Percentiles rank a stretch among this genome's conserved stretches.
Conservation (phyloP, 176 grass and related monocot species). For the Calamus simplicifolius region DNA sequence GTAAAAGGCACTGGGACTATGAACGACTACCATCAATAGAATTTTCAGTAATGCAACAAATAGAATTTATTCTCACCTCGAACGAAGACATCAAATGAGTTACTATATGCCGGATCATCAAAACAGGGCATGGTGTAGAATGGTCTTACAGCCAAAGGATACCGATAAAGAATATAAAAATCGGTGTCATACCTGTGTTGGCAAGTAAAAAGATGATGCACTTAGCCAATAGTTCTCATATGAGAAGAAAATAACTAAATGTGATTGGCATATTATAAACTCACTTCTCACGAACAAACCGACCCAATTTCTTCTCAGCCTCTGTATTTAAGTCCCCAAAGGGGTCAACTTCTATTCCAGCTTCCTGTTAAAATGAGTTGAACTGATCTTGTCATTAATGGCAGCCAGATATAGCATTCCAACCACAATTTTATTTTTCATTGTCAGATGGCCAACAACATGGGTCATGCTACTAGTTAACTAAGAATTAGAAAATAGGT, state of each 20-base stretch:
- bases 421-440: no score
- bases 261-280: neutral
- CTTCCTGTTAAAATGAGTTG: conserved; percentile 48
- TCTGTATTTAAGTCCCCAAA: conserved; percentile 97
- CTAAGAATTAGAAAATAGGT: no score
- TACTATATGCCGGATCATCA: conserved; percentile 65
- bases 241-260: no score
- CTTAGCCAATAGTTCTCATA: no score
- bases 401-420: no score
- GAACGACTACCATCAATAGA: no score
- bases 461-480: no score
- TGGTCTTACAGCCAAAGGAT: conserved; percentile 85
- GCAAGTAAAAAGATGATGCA: conserved; percentile 1
- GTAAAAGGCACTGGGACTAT: no score
- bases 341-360: conserved; percentile 76
- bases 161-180: conserved; percentile 79
- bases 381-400: conserved; percentile 8
- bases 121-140: conserved; percentile 99
- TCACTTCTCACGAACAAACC: conserved; percentile 73
- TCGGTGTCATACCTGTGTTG: conserved; percentile 66
- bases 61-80: conserved; percentile 42
- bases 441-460: no score
- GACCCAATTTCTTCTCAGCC: conserved; percentile 84
- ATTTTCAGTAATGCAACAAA: no score
- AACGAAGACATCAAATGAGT: conserved; percentile 97